Conservation (phyloP, 2,329 filamentous ascomycete species). For the Cadophora gregata region DNA sequence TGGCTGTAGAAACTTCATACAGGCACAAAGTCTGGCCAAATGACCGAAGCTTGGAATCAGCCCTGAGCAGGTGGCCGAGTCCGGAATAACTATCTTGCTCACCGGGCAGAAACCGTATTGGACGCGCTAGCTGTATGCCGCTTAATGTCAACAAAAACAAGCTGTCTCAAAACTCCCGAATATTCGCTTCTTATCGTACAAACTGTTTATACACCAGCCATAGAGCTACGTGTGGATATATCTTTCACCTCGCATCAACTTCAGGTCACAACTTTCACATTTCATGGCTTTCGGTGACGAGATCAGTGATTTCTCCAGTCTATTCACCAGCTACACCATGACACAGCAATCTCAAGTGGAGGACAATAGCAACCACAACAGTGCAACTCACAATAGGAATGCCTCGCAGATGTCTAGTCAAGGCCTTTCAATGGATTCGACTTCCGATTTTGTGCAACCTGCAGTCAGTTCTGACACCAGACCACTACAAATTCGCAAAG, state of each 20-base stretch:
- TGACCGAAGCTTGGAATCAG: background rate
- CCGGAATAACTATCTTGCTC: background rate
- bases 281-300: conserved; percentile 17
- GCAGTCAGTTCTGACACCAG: conserved; percentile 14
- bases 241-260: background rate
- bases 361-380: conserved; percentile 13
- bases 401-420: conserved; percentile 5
- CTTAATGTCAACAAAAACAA: conserved; percentile 1
- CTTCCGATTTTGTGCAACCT: conserved; percentile 2
- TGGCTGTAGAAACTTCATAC: no score
- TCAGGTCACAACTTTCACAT: background rate
- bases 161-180: background rate
- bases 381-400: conserved; percentile 11
- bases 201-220: background rate
- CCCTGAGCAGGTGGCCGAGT: background rate
- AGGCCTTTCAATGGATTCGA: background rate
- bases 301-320: conserved; percentile 1
- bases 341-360: background rate
- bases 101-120: background rate
- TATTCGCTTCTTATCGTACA: background rate
- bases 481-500: conserved; percentile 35
- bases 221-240: background rate
- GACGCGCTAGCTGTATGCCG: background rate
- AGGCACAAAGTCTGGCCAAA: background rate
- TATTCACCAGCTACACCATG: conserved; percentile 17